Evolutionary conservation across 2,329 filamentous ascomycete species (phyloP).

Genomic region (Sporothrix euskadiensis): DNA sequence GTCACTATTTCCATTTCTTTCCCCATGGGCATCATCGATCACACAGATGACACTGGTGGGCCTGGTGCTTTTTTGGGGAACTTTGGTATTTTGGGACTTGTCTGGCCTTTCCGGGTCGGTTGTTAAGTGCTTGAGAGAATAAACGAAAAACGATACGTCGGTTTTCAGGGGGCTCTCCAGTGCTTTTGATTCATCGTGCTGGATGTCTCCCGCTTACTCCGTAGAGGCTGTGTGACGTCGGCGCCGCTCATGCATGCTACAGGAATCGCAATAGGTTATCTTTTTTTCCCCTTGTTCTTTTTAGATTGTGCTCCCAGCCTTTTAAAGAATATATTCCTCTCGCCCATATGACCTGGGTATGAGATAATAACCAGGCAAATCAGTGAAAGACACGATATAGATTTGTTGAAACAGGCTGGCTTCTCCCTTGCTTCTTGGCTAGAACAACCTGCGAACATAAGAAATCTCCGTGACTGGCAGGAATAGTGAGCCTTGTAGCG

Average conservation of each 20-base stretch:
- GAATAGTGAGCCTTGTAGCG: not conserved
- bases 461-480: not conserved
- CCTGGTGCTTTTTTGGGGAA: not conserved
- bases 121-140: not conserved
- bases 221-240: not conserved
- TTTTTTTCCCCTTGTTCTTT: not conserved
- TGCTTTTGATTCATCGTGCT: not conserved
- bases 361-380: not conserved
- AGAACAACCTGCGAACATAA: not conserved
- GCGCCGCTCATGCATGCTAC: not conserved
- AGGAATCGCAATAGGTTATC: not conserved
- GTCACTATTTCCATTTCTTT: constrained; percentile 13
- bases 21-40: constrained; percentile 15
- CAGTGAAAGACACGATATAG: not conserved
- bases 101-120: not conserved
- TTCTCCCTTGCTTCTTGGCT: not conserved
- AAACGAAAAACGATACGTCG: constrained; percentile 6
- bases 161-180: not conserved
- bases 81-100: not conserved
- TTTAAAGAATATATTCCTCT: not conserved
- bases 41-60: constrained; percentile 3
- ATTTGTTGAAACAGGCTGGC: not conserved
- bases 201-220: not conserved
- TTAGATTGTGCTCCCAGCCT: not conserved
- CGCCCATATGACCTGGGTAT: not conserved